Base-by-base conservation (phyloP, 495 filamentous ascomycete species). In the Cercophora scortea region DNA sequence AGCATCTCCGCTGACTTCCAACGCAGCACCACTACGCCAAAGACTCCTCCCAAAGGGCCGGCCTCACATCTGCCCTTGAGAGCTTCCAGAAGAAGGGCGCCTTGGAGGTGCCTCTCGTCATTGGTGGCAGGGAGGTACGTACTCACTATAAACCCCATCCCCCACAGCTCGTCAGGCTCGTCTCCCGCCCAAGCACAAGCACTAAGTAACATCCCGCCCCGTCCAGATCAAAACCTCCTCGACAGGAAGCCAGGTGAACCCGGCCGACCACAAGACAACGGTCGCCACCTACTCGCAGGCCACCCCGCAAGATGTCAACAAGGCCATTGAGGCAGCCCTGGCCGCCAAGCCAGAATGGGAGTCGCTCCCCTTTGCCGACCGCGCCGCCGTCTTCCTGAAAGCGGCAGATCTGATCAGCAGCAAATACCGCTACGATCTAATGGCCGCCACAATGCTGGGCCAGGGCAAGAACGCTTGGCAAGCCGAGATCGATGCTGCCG, bases 401-500 rank as follows among this genome's bases (percentile, higher is more conserved):
- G 90, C 90, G 1, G 90, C 90, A 10, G 90, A 95, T 63, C 71
- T 96, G 51, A 83, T 96, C 60, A 74, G 87, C 35, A 83, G 81
- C 54, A 95, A 95, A 69, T 95, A 96, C 72, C 81, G 90, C 59
- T 94, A 94, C 66, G 87, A 93, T 53, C 74, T 96, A 51, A 91
- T 95, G 86, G 90, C 91, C 7, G 79, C 89, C 38, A 96, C 90
- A 8, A 95, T 96, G 79, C 76, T 95, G 18, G 90, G 90, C 33
- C 90, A 96, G 68, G 90, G 90, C 56, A 96, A 96, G 78, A 95
- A 95, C 68, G 87, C 87, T 19, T 95, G 89, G 89, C 90, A 96
- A 67, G 90, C 90, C 16, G 90, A 96, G 79, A 95, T 96, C 58
- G 90, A 96, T 69, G 82, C 92, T 19, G 91, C 92, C 4, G 92